Base-by-base conservation (phyloP, 352 stramenopile species). In the Pythium aristosporum region DNA sequence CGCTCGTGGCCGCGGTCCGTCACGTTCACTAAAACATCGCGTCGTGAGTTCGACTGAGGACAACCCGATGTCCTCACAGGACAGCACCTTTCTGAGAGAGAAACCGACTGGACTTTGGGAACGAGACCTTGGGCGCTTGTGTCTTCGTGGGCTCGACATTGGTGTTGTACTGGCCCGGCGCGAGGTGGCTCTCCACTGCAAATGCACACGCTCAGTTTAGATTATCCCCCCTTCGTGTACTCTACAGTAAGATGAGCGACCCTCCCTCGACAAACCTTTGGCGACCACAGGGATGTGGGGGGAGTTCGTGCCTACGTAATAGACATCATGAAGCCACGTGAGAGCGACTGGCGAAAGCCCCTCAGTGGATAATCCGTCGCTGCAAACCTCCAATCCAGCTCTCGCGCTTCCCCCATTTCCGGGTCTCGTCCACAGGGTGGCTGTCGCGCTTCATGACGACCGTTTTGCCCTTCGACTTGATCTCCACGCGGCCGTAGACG, bases 81-180 rank as follows among this genome's bases (percentile, higher is more conserved):
- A 50, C 9, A 39, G 13, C 41, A 93, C 85, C 82, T 88, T 87
- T 89, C 65, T 94, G 85, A 2, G 85, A 92, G 42, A 91, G 61
- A 63, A 94, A 94, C 51, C 85, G 85, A 49, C 68, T 76, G 21
- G 85, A 92, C 48, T 92, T 92, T 1, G 85, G 75, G 60, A 94
- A 92, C 11, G 83, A 90, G 32, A 89, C 76, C 37, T 87, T 85
- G 0, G 85, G 85, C 9, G 85, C 81, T 36, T 77, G 67, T 12
- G 67, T 70, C 49, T 88, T 88, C 39, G 91, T 76, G 11, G 74
- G 69, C 25, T 86, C 75, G n/a, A 88, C 73, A 52, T 77, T 91
- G 36, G 77, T 73, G 58, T 92, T 76, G 58, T 92, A 94, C 23
- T 90, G 71, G 8, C 81, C 85, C 20, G 83, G 81, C 3, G 85